phyloP scores from a whole-genome alignment of 768 basidiomycete genomes.

The Lactifluus volemus region DNA sequence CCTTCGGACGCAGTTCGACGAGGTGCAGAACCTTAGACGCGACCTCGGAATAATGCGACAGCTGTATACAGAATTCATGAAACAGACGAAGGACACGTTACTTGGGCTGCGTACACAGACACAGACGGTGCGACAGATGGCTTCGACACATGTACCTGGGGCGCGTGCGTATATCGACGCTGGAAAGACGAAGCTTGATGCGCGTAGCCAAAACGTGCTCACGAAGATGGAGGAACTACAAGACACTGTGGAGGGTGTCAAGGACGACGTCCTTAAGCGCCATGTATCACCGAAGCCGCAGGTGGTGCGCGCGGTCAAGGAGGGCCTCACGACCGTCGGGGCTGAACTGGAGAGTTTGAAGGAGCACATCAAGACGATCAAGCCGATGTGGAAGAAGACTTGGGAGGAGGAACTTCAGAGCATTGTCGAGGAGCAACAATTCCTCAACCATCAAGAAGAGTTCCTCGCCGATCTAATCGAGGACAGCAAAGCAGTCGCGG shows the following conservation, averaged over 20 bases:
- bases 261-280: conserved; percentile 86
- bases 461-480: conserved; percentile 81
- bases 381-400: conserved; percentile 98
- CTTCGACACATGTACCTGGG: conserved; percentile 73
- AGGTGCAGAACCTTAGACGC: conserved; percentile 87
- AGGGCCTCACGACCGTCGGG: conserved; percentile 58
- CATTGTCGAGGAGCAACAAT: conserved; percentile 95
- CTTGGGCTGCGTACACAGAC: conserved; percentile 74
- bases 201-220: conserved; percentile 79
- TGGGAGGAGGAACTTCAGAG: conserved; percentile 96
- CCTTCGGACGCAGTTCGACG: conserved; percentile 88
- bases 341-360: conserved; percentile 67
- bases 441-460: conserved; percentile 88
- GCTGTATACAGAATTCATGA: conserved; percentile 90
- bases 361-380: conserved; percentile 80
- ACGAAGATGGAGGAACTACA: conserved; percentile 91
- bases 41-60: conserved; percentile 93
- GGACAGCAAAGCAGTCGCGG: conserved; percentile 82
- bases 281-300: conserved; percentile 75
- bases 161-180: conserved; percentile 83
- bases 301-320: conserved; percentile 60
- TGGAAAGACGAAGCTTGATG: conserved; percentile 88
- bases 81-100: conserved; percentile 81
- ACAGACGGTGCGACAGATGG: conserved; percentile 79
- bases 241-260: conserved; percentile 81